Percentiles rank a stretch among this genome's conserved stretches.
These are phyloP conservation scores for Arthromyces matolae DNA, from an alignment of 768 basidiomycete species.

Conservation along the genomic window DNA sequence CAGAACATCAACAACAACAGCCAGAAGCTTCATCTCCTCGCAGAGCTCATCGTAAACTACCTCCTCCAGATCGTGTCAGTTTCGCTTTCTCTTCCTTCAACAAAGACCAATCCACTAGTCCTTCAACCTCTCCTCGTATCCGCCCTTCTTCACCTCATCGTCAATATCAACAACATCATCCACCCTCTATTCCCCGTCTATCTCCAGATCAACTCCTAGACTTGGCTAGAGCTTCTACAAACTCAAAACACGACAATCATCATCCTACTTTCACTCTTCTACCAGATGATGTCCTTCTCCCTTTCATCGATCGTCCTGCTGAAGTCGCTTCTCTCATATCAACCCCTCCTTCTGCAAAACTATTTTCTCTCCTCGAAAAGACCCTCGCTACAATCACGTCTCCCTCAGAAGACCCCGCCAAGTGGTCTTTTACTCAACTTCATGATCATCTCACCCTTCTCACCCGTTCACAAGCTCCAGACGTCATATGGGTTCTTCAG, in stretches of 20 bases:
- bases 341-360: conserved; percentile 59
- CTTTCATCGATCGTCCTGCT: conserved; percentile 77
- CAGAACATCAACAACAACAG: conserved; percentile 24
- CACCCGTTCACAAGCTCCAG: conserved; percentile 59
- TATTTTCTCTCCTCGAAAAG: conserved; percentile 72
- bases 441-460: conserved; percentile 62
- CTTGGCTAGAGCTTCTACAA: conserved; percentile 60
- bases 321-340: conserved; percentile 73
- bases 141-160: conserved; percentile 47
- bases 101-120: conserved; percentile 28
- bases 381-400: conserved; percentile 48
- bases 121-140: conserved; percentile 42
- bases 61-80: conserved; percentile 25
- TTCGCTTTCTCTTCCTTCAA: conserved; percentile 68
- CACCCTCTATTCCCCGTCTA: conserved; percentile 42
- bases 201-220: conserved; percentile 74
- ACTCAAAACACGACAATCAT: conserved; percentile 29
- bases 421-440: conserved; percentile 74
- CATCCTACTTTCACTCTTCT: conserved; percentile 69
- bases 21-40: conserved; percentile 20
- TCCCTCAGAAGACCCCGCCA: conserved; percentile 51
- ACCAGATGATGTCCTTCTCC: conserved; percentile 74
- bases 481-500: conserved; percentile 69
- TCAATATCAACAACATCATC: conserved; percentile 36
- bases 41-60: conserved; percentile 18